Percentiles rank a stretch among this genome's conserved stretches.
phyloP scores from a whole-genome alignment of 352 stramenopile genomes.

The Globisporangium paddicum region DNA sequence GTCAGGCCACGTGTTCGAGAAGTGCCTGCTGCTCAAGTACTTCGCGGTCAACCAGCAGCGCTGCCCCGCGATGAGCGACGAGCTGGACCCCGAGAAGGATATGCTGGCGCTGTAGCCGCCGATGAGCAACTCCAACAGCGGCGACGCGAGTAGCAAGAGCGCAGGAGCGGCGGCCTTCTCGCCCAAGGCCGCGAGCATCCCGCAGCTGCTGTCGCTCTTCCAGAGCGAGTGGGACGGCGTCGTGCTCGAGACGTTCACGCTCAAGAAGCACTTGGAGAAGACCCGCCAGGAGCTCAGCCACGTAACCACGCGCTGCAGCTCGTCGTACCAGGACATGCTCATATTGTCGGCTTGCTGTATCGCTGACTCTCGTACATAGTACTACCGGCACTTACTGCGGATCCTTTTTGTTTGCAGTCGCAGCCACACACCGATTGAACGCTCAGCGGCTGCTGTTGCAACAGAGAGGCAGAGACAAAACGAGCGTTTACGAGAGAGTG shows the following conservation, averaged over 20 bases:
- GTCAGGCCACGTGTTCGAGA: slow-evolving; percentile 87
- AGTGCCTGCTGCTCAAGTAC: slow-evolving; percentile 81
- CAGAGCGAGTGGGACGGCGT: slow-evolving; percentile 94
- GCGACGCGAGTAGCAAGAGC: neutral
- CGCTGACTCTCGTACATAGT: too few relatives aligned
- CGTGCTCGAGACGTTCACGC: slow-evolving; percentile 93
- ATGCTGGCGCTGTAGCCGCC: slow-evolving; percentile 51
- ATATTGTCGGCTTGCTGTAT: too few relatives aligned
- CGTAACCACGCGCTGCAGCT: too few relatives aligned
- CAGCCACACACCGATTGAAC: too few relatives aligned
- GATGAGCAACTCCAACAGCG: neutral
- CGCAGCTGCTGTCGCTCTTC: slow-evolving; percentile 68
- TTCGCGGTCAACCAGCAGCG: slow-evolving; percentile 60
- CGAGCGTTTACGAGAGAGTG: too few relatives aligned
- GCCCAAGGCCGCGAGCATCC: slow-evolving; percentile 48
- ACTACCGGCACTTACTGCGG: too few relatives aligned
- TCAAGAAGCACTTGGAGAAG: slow-evolving; percentile 92
- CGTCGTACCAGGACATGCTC: too few relatives aligned
- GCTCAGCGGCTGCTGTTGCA: too few relatives aligned
- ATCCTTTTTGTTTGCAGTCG: too few relatives aligned
- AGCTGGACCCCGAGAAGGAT: slow-evolving; percentile 56
- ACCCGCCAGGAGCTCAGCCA: slow-evolving; percentile 94
- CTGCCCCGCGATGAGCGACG: slow-evolving; percentile 68
- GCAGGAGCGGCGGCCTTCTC: slow-evolving; percentile 16
- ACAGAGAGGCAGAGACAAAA: too few relatives aligned